A percentile compares a stretch with the other conserved stretches of the same genome.
These are phyloP conservation scores for Apiospora pterosperma DNA, from an alignment of 2,329 filamentous ascomycete species.

Conservation along the genomic window DNA sequence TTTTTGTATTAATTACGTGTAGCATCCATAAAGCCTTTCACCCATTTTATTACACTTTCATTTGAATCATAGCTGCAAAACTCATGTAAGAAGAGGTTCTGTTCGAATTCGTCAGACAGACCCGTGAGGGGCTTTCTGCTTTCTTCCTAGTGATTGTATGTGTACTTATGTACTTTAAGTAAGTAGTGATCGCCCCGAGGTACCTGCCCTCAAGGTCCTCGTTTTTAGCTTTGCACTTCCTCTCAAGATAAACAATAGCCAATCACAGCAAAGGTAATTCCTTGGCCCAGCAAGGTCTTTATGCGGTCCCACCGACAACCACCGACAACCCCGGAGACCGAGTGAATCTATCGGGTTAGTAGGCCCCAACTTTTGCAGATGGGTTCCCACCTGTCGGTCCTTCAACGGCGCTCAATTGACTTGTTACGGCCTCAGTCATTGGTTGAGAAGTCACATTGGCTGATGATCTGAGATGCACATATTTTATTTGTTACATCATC, in stretches of 20 bases:
- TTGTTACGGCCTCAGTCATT: neutral
- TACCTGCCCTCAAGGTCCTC: slow-evolving; percentile 4
- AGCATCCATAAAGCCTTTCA: no score
- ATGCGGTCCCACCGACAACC: neutral
- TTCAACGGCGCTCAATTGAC: neutral
- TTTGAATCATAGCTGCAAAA: neutral
- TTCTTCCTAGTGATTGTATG: neutral
- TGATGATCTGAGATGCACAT: neutral
- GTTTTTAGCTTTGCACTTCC: neutral
- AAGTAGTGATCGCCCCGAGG: neutral
- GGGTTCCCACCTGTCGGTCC: neutral
- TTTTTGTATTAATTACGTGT: neutral
- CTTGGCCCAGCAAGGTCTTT: neutral
- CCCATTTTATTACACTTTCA: no score
- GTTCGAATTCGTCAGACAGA: neutral
- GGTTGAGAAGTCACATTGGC: neutral
- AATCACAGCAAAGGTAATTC: neutral
- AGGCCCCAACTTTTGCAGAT: neutral
- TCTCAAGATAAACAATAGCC: neutral
- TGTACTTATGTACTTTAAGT: no score
- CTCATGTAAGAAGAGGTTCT: neutral
- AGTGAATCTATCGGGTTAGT: no score
- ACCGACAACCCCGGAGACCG: neutral
- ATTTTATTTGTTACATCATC: neutral
- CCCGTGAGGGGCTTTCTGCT: neutral